Percentiles rank a stretch among this genome's conserved stretches.
Evolutionary conservation across 208 protist genomes (phyloP).

Genomic region (Trypanosoma melophagium): DNA sequence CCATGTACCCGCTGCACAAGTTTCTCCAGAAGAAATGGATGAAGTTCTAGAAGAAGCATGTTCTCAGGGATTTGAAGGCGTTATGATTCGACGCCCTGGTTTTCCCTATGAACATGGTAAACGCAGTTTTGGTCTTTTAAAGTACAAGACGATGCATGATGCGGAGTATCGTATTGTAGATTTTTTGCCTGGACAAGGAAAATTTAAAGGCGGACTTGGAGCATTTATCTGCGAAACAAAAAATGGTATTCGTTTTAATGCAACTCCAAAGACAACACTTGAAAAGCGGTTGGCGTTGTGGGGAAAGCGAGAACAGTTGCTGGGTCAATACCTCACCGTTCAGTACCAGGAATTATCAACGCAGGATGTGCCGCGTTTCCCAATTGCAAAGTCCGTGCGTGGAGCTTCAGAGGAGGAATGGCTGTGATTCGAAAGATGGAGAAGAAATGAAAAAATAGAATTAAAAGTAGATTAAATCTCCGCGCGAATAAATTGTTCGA

Average conservation of each 20-base stretch:
- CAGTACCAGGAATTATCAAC: conserved; percentile 87
- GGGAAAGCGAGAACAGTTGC: conserved; percentile 48
- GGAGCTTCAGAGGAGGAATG: conserved; percentile 61
- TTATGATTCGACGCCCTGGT: conserved; percentile 84
- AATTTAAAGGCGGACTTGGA: conserved; percentile 81
- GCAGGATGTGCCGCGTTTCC: conserved; percentile 89
- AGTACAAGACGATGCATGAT: conserved; percentile 92
- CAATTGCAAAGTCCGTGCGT: conserved; percentile 77
- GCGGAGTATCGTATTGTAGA: conserved; percentile 88
- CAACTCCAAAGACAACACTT: conserved; percentile 65
- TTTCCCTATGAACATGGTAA: conserved; percentile 90
- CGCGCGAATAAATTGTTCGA: too few species aligned
- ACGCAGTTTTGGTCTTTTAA: conserved; percentile 87
- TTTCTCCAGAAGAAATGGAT: conserved; percentile 73
- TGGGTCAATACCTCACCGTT: conserved; percentile 82
- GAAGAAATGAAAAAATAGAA: too few species aligned
- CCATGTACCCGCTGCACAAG: conserved; percentile 79
- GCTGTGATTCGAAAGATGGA: conserved; percentile 41
- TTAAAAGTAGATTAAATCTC: too few species aligned
- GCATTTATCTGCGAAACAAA: conserved; percentile 87
- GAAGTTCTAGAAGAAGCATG: conserved; percentile 79
- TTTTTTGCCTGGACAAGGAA: conserved; percentile 79
- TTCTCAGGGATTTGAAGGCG: conserved; percentile 86
- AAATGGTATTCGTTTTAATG: conserved; percentile 73
- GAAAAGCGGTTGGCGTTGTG: conserved; percentile 64